Percentiles rank a stretch among this genome's conserved stretches.
Conservation (phyloP, 495 filamentous ascomycete species). For the Penicillium simplicissimum region DNA sequence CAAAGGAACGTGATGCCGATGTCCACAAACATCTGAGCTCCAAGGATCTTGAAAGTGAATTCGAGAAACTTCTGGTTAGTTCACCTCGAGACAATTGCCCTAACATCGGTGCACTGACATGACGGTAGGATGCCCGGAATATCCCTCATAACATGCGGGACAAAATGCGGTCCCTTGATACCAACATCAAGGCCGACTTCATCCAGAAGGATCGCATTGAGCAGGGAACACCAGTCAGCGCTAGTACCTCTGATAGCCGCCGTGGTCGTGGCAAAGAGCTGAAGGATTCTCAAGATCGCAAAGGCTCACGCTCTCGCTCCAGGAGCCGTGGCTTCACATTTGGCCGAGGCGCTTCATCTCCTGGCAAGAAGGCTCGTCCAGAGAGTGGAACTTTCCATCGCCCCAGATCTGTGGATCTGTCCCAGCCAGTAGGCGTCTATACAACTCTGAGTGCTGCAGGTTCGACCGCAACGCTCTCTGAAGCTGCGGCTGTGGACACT, state of each 20-base stretch:
- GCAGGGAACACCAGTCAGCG: slow-evolving; percentile 44
- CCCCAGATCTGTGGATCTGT: slow-evolving; percentile 46
- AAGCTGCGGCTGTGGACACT: slow-evolving; percentile 45
- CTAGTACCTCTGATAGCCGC: slow-evolving; percentile 40
- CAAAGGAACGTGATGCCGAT: slow-evolving; percentile 47
- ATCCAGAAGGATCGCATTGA: slow-evolving; percentile 83
- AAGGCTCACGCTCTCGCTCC: slow-evolving; percentile 59
- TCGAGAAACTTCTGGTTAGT: slow-evolving; percentile 51
- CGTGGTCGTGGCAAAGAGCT: slow-evolving; percentile 45
- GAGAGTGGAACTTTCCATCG: slow-evolving; percentile 45
- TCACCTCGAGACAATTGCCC: neutral
- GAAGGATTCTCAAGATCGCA: slow-evolving; percentile 47
- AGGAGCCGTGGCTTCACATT: slow-evolving; percentile 78
- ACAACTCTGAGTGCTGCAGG: slow-evolving; percentile 46
- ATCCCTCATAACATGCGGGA: slow-evolving; percentile 91
- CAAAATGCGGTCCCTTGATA: slow-evolving; percentile 86
- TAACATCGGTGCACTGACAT: slow-evolving; percentile 37
- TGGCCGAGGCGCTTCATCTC: slow-evolving; percentile 58
- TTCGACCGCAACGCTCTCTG: slow-evolving; percentile 45
- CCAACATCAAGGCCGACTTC: slow-evolving; percentile 92
- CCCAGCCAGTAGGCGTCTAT: slow-evolving; percentile 47
- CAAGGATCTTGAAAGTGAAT: slow-evolving; percentile 50
- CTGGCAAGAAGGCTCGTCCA: slow-evolving; percentile 56
- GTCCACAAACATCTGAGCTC: slow-evolving; percentile 43
- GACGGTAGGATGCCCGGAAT: slow-evolving; percentile 73